Conservation (phyloP, 75 land plant species). For the Larix kaempferi region DNA sequence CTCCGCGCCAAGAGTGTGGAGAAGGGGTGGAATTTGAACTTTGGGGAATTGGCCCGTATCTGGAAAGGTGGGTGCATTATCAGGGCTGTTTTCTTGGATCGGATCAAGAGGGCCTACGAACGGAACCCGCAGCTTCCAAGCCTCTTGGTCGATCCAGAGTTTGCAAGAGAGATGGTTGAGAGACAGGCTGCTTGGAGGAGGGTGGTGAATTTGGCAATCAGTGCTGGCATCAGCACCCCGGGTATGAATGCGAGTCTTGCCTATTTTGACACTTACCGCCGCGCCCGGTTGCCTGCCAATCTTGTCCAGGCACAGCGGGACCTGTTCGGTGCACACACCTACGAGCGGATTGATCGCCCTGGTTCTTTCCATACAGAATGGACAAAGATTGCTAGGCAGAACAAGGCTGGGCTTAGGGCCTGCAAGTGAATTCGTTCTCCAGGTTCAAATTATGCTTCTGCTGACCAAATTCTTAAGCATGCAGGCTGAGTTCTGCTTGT, state of each 20-base stretch:
- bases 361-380: constrained; percentile 54
- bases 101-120: constrained; percentile 53
- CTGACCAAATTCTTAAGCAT: too few species aligned
- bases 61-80: constrained; percentile 65
- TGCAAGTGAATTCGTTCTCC: too few species aligned
- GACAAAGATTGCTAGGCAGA: constrained; percentile 26
- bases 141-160: constrained; percentile 42
- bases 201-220: constrained; percentile 38
- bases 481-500: too few species aligned
- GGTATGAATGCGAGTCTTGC: constrained; percentile 56
- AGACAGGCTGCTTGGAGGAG: constrained; percentile 54
- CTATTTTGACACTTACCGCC: constrained; percentile 49
- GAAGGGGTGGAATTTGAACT: constrained; percentile 40
- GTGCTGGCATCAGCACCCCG: constrained; percentile 41
- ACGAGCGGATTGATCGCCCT: constrained; percentile 36
- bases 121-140: constrained; percentile 37
- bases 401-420: too few species aligned
- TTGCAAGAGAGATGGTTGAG: constrained; percentile 58
- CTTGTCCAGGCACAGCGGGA: constrained; percentile 59
- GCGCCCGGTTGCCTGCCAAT: constrained; percentile 43
- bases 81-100: constrained; percentile 27
- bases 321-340: constrained; percentile 46
- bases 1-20: constrained; percentile 45
- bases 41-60: constrained; percentile 49
- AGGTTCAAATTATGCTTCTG: too few species aligned